Base-by-base conservation (phyloP, 768 basidiomycete species). In the Phaffia tasmanica region DNA sequence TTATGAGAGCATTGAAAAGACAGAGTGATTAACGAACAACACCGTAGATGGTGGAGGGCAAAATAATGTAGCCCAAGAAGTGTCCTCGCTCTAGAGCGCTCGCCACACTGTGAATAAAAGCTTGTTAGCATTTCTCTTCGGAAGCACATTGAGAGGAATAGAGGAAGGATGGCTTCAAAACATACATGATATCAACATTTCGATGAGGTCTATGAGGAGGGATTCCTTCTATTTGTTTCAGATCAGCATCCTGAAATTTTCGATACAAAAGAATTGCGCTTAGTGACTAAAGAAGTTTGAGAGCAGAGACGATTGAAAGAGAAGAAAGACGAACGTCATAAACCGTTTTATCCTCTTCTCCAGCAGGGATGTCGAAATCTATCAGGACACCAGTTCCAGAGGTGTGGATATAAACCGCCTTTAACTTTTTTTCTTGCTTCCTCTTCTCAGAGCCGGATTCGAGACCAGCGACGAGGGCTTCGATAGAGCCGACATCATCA, bases 1-100 rank as follows among this genome's bases (percentile, higher is more conserved):
- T 5, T 3, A 48, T 21, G 50, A 42, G 53, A 21, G 29, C 15
- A 21, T 29, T 16, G 50, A 46, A 63, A n/a, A n/a, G n/a, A n/a
- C n/a, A 21, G 23, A 19, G 7, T 9, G 30, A 63, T 55, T 8
- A 1, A 58, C 58, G 47, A 58, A 6, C 64, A 56, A 19, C 57
- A 1, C 67, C 67, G 63, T 59, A 69, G 62, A 69, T 69, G 35
- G 67, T 69, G 6, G 62, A 64, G 47, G 67, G 67, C 1, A 69
- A 57, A 50, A 69, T 35, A 25, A 69, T 53, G 57, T 54, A 69
- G 4, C 67, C 67, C 18, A 69, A 47, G 46, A 69, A 69, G 27
- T 63, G 51, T 16, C 63, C 63, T 60, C 63, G 62, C 50, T 63
- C 58, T 42, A 69, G 42, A 25, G 67, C 67, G 16, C 51, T 62